A percentile compares a stretch with the other conserved stretches of the same genome.
Evolutionary conservation across 805 yeast species (phyloP).

Genomic region (Candida manassasensis): DNA sequence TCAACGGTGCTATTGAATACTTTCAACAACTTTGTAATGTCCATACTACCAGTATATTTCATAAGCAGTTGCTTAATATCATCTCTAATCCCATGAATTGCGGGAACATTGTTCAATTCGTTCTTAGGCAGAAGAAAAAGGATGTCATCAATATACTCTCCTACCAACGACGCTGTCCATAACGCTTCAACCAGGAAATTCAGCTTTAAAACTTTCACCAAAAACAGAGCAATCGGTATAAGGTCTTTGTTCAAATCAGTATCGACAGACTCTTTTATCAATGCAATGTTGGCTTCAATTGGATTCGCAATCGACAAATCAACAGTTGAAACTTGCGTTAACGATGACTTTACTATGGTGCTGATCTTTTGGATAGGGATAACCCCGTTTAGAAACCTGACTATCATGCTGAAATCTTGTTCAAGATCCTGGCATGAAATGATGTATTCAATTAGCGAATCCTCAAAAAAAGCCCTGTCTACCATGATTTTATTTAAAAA

Average conservation of each 20-base stretch:
- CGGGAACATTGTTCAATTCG: not conserved
- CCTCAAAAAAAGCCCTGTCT: conserved; percentile 6
- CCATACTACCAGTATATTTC: not conserved
- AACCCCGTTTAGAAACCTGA: conserved; percentile 9
- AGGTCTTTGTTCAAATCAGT: not conserved
- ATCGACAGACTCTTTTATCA: conserved; percentile 12
- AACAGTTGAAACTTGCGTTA: conserved; percentile 10
- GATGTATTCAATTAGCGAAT: conserved; percentile 12
- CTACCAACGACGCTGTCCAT: conserved; percentile 2
- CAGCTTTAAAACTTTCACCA: not conserved
- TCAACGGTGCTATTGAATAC: not conserved
- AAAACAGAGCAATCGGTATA: conserved; percentile 8
- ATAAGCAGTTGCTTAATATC: not conserved
- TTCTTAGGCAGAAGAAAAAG: conserved; percentile 2
- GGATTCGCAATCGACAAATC: conserved; percentile 45
- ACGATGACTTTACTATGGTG: conserved; percentile 11
- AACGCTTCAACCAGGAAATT: not conserved
- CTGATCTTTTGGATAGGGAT: conserved; percentile 24
- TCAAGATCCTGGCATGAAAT: conserved; percentile 2
- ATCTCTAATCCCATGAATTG: conserved; percentile 1
- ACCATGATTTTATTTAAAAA: conserved; percentile 8
- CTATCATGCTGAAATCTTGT: conserved; percentile 12
- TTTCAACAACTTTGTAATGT: not conserved
- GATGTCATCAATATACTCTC: conserved; percentile 5
- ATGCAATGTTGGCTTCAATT: conserved; percentile 37